Base-by-base conservation (phyloP, 129 eudicot species). In the Chrysanthemum seticuspe region DNA sequence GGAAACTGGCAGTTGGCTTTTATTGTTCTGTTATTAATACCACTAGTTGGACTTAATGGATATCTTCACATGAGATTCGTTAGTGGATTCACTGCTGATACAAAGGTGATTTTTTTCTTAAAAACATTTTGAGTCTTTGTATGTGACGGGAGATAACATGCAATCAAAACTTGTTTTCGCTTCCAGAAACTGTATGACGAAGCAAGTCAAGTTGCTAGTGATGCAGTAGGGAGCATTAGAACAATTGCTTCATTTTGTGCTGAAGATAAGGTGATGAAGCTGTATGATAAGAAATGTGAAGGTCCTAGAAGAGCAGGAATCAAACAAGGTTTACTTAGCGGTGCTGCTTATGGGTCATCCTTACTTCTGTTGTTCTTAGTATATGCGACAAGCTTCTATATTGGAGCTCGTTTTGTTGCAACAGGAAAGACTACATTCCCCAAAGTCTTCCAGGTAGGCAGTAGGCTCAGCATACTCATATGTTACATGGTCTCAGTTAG, bases 161-260 rank as follows among this genome's bases (percentile, higher is more conserved):
- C 14, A 48, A 50, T 5, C 13, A n/a, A 49, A 50, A 50, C 2
- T 52, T 49, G 19, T 50, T 13, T 50, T 52, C 6, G 61, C 66
- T 67, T 70, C 62, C 87, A 91, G 97, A 78, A 36, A 31, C 84
- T 81, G 84, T 92, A 85, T 3, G 96, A 85, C 75, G 90, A 89
- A 36, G 98, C 96, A 13, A 92, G 89, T 82, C 94, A 92, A 76
- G 84, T 89, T 11, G 98, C 98, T 0, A 89, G 83, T 65, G 95
- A 89, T 80, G 96, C 98, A 18, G 92, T 92, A 7, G 88, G 96
- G 40, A 85, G 92, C 67, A 87, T 89, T 77, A 75, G 96, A 74
- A 92, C 95, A 13, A 87, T 92, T 47, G 98, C 96, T 74, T 89
- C 96, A 14, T 92, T 92, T 79, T 87, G 94, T 80, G 94, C 96